Evolutionary conservation across 2,329 filamentous ascomycete genomes (phyloP), one percentile per base, ranked within the genome.

Genomic region (Ophiostoma novo-ulmi): DNA sequence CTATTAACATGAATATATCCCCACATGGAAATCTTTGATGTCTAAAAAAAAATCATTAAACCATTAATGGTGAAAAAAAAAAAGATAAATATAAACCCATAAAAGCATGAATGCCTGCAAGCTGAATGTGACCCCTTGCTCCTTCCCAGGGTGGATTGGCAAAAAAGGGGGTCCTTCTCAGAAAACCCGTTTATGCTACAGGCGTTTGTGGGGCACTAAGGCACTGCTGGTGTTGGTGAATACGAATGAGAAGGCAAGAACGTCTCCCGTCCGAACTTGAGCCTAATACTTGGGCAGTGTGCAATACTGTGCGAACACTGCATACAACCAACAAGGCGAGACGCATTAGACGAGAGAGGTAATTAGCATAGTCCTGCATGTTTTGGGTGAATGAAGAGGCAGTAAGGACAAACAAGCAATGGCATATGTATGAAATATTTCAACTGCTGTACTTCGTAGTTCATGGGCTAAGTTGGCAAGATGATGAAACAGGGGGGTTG

Each of bases 111-210:
- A 48, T n/a, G 44, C 44, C 44, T 20, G 6, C 44, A 39, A 31
- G 58, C 55, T 35, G 22, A 22, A 22, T 31, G 58, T 20, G 58
- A 36, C 52, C 52, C 58, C 58, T 64, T 35, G 35, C 61, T 35
- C 31, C 31, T 64, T 64, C 5, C 14, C 61, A 39, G 61, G 61
- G 61, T 38, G 17, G 52, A 26, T 26, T 58, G 52, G 52, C n/a
- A 58, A 35, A 65, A 68, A 58, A 38, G 41, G 64, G 64, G 63
- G 61, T 65, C 48, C 44, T 39, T 31, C 35, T 26, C 39, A n/a
- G 7, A 48, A 67, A 71, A 71, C 70, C 70, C 68, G 68, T 68
- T 68, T 71, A 67, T 69, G 67, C 36, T 67, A 44, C 48, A 64
- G 58, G 44, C 26, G 67, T n/a, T 55, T 68, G 55, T 67, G 67